Evolutionary conservation across 306 rosid species (phyloP).

Genomic region (Ormosia semicastrata): DNA sequence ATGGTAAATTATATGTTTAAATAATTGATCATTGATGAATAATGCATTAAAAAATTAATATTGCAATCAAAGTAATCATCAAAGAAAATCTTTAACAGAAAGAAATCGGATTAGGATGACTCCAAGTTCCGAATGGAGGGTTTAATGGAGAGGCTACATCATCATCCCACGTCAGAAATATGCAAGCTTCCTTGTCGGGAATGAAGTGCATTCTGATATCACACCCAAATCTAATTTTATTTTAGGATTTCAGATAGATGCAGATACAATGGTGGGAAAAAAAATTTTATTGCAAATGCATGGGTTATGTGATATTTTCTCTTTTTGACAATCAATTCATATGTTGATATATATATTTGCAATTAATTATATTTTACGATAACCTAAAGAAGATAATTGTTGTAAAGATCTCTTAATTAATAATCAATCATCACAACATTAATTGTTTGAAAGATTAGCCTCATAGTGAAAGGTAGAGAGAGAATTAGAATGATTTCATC

Average conservation of each 20-base stretch:
- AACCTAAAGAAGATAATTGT: too few species aligned
- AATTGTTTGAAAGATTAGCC: too few species aligned
- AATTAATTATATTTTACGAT: too few species aligned
- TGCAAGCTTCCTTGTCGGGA: neutral
- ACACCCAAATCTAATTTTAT: neutral
- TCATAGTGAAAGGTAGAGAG: too few species aligned
- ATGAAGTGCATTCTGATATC: neutral
- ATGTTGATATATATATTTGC: too few species aligned
- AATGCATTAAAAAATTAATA: neutral
- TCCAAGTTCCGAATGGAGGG: neutral
- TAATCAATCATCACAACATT: too few species aligned
- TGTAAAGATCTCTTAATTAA: too few species aligned
- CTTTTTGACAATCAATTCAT: neutral
- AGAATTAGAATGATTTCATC: too few species aligned
- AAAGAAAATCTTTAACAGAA: neutral
- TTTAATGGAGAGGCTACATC: neutral
- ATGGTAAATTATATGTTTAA: conserved; percentile 1
- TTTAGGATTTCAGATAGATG: neutral
- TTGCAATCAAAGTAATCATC: neutral
- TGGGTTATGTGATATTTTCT: too few species aligned
- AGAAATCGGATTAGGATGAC: conserved; percentile 4
- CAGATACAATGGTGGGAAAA: neutral
- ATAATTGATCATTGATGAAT: neutral
- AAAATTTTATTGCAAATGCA: neutral
- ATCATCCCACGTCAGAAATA: neutral